These are phyloP conservation scores for Sporothrix pseudoabietina DNA, from an alignment of 2,329 filamentous ascomycete genomes.

Conservation along the genomic window DNA sequence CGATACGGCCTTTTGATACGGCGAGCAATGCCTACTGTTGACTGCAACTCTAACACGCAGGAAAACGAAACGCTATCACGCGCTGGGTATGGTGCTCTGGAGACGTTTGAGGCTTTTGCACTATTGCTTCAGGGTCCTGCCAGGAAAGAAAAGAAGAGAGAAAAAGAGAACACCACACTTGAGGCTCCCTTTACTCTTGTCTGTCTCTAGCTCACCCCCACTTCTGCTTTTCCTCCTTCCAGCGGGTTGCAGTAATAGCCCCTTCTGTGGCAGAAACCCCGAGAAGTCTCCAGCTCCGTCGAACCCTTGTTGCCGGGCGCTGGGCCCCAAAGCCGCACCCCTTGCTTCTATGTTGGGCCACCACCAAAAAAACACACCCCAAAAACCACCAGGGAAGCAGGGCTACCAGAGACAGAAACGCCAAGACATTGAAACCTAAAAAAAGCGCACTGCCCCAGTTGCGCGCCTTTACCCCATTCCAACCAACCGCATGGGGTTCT, in stretches of 20 bases:
- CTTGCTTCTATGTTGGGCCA: not conserved
- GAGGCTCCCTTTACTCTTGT: not conserved
- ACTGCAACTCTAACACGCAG: not conserved
- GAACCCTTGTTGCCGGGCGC: conserved; percentile 12
- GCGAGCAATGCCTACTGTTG: not conserved
- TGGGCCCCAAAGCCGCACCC: not conserved
- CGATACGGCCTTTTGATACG: not conserved
- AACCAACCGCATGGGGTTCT: conserved; percentile 22
- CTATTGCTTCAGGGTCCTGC: not conserved
- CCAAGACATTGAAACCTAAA: conserved; percentile 20
- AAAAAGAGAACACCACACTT: not conserved
- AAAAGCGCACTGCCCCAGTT: conserved; percentile 28
- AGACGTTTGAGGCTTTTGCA: not conserved
- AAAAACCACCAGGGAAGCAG: not conserved
- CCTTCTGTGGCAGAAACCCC: not conserved
- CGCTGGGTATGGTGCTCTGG: conserved; percentile 3
- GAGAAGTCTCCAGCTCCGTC: not conserved
- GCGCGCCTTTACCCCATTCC: conserved; percentile 21
- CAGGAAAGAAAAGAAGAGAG: not conserved
- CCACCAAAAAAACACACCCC: not conserved
- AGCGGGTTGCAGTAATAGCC: not conserved
- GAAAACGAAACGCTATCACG: not conserved
- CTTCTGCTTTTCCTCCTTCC: conserved; percentile 4
- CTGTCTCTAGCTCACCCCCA: not conserved
- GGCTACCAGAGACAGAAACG: not conserved